Base-by-base conservation (phyloP, 352 stramenopile genomes). In the Globisporangium mamillatum region DNA sequence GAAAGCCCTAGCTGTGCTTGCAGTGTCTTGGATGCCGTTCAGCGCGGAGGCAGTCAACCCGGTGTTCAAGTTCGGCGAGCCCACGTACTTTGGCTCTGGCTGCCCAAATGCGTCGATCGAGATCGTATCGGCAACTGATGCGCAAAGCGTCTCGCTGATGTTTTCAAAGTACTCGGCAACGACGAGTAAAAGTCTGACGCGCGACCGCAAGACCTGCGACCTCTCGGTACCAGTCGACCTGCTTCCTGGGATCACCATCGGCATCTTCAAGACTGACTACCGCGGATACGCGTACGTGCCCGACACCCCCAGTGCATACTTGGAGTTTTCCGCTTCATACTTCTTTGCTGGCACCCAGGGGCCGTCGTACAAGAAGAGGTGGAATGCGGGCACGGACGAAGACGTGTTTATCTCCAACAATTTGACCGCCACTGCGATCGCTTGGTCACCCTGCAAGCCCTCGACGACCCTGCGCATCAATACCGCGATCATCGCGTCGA, bases 401-500 rank as follows among this genome's bases (percentile, higher is more conserved):
- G 59, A 74, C 50, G 44, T 76, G 20, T 52, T 71, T 9, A 66
- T 81, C 53, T 71, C 66, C 29, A 74, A 72, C 58, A 63, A 62
- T 16, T 34, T 71, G 10, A 66, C 63, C 4, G 69, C 75, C 24
- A 73, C 54, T 27, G 56, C 69, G 5, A 61, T 75, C 22, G 61
- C 70, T 16, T 81, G 75, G 75, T 75, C 75, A 22, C 50, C 57
- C 3, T 78, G 75, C 46, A 55, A 62, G 36, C 27, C 46, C 2
- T 67, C 69, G n/a, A 78, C 69, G 20, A 78, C 53, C 3, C 74
- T 80, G 57, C 72, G 75, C 54, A 72, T 81, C 54, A 78, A 78
- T 50, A 69, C 72, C 1, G 69, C 68, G 12, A 66, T 81, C 54
- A 75, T 65, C 6, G 72, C 75, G 4, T 58, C 63, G 44, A 61